phyloP scores from a whole-genome alignment of 345 rosid genomes.

The Eutrema japonicum region DNA sequence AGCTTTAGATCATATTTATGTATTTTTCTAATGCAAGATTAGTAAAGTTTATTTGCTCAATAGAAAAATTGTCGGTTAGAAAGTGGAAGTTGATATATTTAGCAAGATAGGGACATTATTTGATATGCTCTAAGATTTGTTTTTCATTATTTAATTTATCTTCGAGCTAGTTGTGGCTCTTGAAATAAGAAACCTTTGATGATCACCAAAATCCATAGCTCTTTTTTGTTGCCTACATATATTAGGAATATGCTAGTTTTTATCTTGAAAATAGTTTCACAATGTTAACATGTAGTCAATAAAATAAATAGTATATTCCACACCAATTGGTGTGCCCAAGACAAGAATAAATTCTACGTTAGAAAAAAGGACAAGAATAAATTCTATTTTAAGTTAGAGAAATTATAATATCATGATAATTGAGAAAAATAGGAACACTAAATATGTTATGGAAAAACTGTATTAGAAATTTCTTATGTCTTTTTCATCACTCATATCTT shows the following conservation, averaged over 20 bases:
- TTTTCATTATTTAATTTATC: constrained; percentile 7
- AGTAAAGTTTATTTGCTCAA: neutral
- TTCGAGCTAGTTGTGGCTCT: neutral
- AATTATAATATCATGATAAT: neutral
- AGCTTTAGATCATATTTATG: constrained; percentile 4
- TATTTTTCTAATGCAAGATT: neutral
- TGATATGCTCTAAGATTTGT: constrained; percentile 9
- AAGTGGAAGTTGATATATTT: constrained; percentile 15
- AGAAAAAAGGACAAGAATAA: too few species aligned
- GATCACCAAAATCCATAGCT: constrained; percentile 31
- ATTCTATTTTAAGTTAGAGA: neutral
- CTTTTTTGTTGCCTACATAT: neutral
- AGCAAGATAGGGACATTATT: constrained; percentile 1
- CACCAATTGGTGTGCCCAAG: neutral
- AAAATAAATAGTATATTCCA: too few species aligned
- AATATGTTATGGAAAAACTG: too few species aligned
- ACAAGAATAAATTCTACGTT: neutral
- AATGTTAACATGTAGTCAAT: too few species aligned
- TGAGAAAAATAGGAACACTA: too few species aligned
- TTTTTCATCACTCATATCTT: too few species aligned
- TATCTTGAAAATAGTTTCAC: too few species aligned
- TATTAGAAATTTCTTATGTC: too few species aligned
- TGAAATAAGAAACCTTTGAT: constrained; percentile 31
- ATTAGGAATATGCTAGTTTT: too few species aligned
- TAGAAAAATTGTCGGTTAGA: constrained; percentile 1